A percentile compares a stretch with the other conserved stretches of the same genome.
Conservation (phyloP, 2,329 filamentous ascomycete species). For the Xylariaceae sp. region DNA sequence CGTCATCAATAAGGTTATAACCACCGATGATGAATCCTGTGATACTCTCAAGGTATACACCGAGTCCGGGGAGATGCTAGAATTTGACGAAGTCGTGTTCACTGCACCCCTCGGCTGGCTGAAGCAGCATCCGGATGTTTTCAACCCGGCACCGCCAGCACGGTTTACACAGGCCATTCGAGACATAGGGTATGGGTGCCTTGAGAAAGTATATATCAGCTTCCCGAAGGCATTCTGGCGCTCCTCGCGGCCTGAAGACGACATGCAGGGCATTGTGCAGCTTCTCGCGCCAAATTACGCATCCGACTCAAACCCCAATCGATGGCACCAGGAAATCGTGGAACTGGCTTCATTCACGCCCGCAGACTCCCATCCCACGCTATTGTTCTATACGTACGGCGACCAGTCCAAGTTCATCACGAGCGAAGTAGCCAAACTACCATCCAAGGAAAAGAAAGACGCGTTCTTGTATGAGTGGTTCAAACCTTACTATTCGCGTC, state of each 20-base stretch:
- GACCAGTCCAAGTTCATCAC: slow-evolving; percentile 54
- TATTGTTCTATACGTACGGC: slow-evolving; percentile 78
- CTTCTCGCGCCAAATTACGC: slow-evolving; percentile 70
- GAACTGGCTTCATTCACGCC: slow-evolving; percentile 64
- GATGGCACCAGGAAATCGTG: slow-evolving; percentile 71
- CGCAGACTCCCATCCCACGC: slow-evolving; percentile 63
- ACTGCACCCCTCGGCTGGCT: slow-evolving; percentile 66
- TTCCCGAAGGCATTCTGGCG: slow-evolving; percentile 75
- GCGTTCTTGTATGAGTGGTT: slow-evolving; percentile 61
- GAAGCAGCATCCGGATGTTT: slow-evolving; percentile 52
- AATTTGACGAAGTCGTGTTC: slow-evolving; percentile 63
- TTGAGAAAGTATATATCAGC: slow-evolving; percentile 67
- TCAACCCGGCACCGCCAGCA: slow-evolving; percentile 54
- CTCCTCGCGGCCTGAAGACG: slow-evolving; percentile 34
- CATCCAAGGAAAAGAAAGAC: slow-evolving; percentile 43
- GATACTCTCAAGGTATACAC: slow-evolving; percentile 41
- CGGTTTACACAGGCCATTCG: slow-evolving; percentile 55
- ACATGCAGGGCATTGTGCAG: slow-evolving; percentile 63
- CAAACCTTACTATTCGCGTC: slow-evolving; percentile 67
- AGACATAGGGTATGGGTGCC: slow-evolving; percentile 62
- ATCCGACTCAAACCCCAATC: slow-evolving; percentile 50
- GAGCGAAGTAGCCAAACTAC: slow-evolving; percentile 37
- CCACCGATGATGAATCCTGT: slow-evolving; percentile 27
- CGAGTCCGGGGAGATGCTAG: slow-evolving; percentile 38
- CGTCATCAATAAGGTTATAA: slow-evolving; percentile 41